Conservation (phyloP, 169 alveolate species). For the Ichthyophthirius multifiliis region DNA sequence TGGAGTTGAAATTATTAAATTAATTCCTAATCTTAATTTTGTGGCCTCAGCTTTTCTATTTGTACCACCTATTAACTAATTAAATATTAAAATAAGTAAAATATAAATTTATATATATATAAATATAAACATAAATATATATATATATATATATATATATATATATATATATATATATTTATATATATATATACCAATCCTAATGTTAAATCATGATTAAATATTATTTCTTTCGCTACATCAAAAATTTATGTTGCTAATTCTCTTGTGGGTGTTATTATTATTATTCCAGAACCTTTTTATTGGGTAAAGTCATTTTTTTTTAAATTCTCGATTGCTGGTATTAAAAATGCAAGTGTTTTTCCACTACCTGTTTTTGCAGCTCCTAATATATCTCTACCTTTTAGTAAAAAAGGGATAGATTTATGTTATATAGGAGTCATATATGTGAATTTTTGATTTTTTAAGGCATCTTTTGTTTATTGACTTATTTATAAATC, state of each 20-base stretch:
- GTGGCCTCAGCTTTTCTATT: conserved; percentile 96
- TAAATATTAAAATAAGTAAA: no score
- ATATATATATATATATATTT: no score
- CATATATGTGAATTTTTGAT: conserved; percentile 79
- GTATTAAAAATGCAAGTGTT: conserved; percentile 85
- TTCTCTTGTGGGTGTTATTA: conserved; percentile 93
- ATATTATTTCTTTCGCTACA: conserved; percentile 88
- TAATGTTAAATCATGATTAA: conserved; percentile 93
- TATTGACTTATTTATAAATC: conserved; percentile 89
- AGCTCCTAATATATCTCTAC: conserved; percentile 90
- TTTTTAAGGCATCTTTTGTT: conserved; percentile 86
- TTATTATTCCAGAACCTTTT: conserved; percentile 76
- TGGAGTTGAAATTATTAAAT: conserved; percentile 97
- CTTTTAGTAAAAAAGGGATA: conserved; percentile 67
- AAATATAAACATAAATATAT: no score
- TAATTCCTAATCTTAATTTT: conserved; percentile 94
- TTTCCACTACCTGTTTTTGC: conserved; percentile 93
- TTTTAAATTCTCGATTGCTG: conserved; percentile 68
- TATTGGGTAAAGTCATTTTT: conserved; percentile 34
- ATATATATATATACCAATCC: no score
- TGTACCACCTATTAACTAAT: conserved; percentile 99
- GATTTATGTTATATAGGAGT: conserved; percentile 39
- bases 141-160: no score
- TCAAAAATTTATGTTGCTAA: conserved; percentile 85
- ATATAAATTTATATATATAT: no score